Base-by-base conservation (phyloP, 1,284 basidiomycete species). In the Rhodotorula sp. region DNA sequence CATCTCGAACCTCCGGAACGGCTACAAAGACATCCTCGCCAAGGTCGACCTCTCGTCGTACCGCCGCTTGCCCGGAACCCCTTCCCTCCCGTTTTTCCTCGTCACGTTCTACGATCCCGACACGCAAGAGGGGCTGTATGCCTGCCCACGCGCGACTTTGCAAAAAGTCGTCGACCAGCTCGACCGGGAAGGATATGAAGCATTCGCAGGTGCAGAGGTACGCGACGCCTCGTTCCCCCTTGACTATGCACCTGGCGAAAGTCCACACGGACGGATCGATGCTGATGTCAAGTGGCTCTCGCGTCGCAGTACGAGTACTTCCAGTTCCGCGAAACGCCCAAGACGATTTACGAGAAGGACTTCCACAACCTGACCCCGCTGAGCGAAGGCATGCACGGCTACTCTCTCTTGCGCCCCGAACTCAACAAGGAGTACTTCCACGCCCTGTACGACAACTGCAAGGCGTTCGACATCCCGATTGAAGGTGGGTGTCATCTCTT, bases 361-460 rank as follows among this genome's bases (percentile, higher is more conserved):
- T 97, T 91, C 79, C 84, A 83, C 14, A 83, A 87, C 70, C 84
- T 97, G 19, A 84, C 87, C 26, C 88, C 94, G 6, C 82, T 98
- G 52, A 98, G 95, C 0, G 87, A 92, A 2, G 95, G 95, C 78
- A 97, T 80, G 75, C 81, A 81, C 62, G 81, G 81, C n/a, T 63
- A 70, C 64, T 71, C 67, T 16, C 54, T 71, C 48, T 57, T 74
- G 2, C 62, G 73, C 1, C 72, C 73, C 26, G 62, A 61, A 10
- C 71, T 95, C 50, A 95, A 97, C 82, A 89, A 88, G 75, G 88
- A 87, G 43, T 99, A 95, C 81, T 98, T 97, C 80, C 87, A 90
- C 72, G 91, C 90, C 47, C 83, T 99, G 26, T 97, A 93, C 79
- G 90, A 97, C 78, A 85, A 87, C 76, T 88, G 89, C 56, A 78